Base-by-base conservation (phyloP, 768 basidiomycete genomes). In the Panellus pusillus region DNA sequence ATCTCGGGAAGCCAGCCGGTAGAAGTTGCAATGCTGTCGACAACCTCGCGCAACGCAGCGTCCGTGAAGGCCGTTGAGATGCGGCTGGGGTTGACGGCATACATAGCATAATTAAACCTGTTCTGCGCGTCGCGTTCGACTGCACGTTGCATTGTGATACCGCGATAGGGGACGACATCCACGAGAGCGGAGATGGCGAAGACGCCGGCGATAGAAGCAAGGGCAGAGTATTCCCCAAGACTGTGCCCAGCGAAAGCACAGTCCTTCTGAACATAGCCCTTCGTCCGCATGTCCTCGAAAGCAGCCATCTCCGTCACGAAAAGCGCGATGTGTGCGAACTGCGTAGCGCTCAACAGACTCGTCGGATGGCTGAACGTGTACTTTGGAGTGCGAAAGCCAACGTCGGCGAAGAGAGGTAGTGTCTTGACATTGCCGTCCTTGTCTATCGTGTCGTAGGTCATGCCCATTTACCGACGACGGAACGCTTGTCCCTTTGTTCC, bases 61-160 rank as follows among this genome's bases (percentile, higher is more conserved):
- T 99, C 97, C 59, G 86, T 93, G 79, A 99, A 99, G 1, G 91
- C 86, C 68, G 87, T 88, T 31, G 92, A 92, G 57, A 99, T 91
- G 50, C 96, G 89, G 62, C 92, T 88, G 3, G 96, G 96, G 70
- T 99, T 98, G 63, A 97, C 91, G n/a, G 97, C 96, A 70, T 94
- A 95, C 97, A 99, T 98, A 9, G 93, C 95, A 64, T 98, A 99
- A 68, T 95, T 93, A 20, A 93, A 96, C 35, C 97, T 84, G 65
- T 95, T 95, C 52, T 90, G 77, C 2, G 87, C 78, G 66, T 99
- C 97, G 29, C 97, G 91, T 72, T 97, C 93, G 53, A 99, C 97
- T 27, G 97, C 97, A 20, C 97, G 93, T 67, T 98, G 97, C 97
- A 98, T 99, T 32, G 97, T 99, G 67, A 99, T 95, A 63, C 97